phyloP scores from a whole-genome alignment of 2,329 filamentous ascomycete genomes.

The Cytospora piceae region DNA sequence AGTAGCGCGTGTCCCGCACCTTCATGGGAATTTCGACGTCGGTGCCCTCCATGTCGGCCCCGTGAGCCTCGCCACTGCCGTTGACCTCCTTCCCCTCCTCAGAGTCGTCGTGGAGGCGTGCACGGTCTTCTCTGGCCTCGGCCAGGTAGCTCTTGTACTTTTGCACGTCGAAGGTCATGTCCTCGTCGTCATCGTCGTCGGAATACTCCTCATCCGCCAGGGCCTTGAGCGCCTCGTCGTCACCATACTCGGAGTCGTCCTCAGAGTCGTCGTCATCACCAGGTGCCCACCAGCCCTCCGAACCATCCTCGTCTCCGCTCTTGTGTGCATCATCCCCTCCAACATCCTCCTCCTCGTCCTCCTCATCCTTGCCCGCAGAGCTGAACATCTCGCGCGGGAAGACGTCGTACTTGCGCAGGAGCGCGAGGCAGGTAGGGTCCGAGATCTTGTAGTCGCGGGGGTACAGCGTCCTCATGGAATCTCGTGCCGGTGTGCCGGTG shows the following conservation, averaged over 20 bases:
- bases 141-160: conserved; percentile 21
- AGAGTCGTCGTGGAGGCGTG: background rate
- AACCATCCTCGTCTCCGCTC: background rate
- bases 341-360: background rate
- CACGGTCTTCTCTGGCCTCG: conserved; percentile 10
- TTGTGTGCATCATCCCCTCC: background rate
- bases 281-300: background rate
- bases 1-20: conserved; percentile 15
- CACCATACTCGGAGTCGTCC: background rate
- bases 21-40: conserved; percentile 5
- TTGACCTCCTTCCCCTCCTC: background rate
- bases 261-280: too few relatives aligned
- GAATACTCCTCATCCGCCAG: conserved; percentile 28
- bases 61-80: conserved; percentile 7
- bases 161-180: conserved; percentile 14
- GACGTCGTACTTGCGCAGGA: conserved; percentile 23
- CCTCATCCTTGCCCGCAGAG: background rate
- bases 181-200: conserved; percentile 11
- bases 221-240: conserved; percentile 27
- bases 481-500: too few relatives aligned
- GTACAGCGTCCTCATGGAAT: background rate
- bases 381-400: conserved; percentile 7
- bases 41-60: conserved; percentile 4
- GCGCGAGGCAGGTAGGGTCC: conserved; percentile 15
- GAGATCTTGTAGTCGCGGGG: conserved; percentile 11